These are phyloP conservation scores for Fusarium sambucinum DNA, from an alignment of 2,329 filamentous ascomycete genomes.

Conservation along the genomic window DNA sequence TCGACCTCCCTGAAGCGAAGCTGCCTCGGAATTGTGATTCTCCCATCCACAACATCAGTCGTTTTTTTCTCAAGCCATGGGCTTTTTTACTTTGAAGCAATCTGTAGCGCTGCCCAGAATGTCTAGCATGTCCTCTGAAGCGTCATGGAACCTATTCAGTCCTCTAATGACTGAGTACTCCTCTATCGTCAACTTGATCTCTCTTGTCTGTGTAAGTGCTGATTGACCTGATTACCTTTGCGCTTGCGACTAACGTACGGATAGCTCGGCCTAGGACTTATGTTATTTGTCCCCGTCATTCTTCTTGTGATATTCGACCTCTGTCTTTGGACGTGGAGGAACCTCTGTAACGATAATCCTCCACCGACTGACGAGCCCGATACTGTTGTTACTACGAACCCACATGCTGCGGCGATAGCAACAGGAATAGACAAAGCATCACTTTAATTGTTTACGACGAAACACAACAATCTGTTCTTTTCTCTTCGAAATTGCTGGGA, in stretches of 20 bases:
- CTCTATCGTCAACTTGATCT: slow-evolving; percentile 53
- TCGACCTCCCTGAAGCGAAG: slow-evolving; percentile 28
- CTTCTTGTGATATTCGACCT: slow-evolving; percentile 65
- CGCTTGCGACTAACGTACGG: slow-evolving; percentile 31
- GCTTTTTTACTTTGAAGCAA: slow-evolving; percentile 37
- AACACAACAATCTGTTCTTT: slow-evolving; percentile 11
- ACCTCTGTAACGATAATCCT: slow-evolving; percentile 47
- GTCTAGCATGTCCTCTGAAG: slow-evolving; percentile 41
- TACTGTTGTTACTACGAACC: slow-evolving; percentile 32
- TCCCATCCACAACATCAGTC: slow-evolving; percentile 40
- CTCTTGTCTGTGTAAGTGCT: slow-evolving; percentile 54
- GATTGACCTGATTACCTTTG: slow-evolving; percentile 7
- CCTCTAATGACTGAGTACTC: slow-evolving; percentile 50
- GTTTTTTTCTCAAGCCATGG: slow-evolving; percentile 39
- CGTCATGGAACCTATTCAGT: slow-evolving; percentile 46
- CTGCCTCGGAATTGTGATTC: slow-evolving; percentile 44
- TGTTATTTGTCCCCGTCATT: slow-evolving; percentile 61
- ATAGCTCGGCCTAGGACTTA: slow-evolving; percentile 60
- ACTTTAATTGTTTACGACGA: slow-evolving; percentile 25
- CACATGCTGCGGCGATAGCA: slow-evolving; percentile 39
- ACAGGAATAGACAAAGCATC: slow-evolving; percentile 44
- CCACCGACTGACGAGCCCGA: slow-evolving; percentile 31
- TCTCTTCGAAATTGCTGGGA: background rate
- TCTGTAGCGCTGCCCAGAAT: slow-evolving; percentile 41
- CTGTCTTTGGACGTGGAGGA: slow-evolving; percentile 65